Evolutionary conservation across 768 basidiomycete species (phyloP).

Genomic region (Thelephora ganbajun): DNA sequence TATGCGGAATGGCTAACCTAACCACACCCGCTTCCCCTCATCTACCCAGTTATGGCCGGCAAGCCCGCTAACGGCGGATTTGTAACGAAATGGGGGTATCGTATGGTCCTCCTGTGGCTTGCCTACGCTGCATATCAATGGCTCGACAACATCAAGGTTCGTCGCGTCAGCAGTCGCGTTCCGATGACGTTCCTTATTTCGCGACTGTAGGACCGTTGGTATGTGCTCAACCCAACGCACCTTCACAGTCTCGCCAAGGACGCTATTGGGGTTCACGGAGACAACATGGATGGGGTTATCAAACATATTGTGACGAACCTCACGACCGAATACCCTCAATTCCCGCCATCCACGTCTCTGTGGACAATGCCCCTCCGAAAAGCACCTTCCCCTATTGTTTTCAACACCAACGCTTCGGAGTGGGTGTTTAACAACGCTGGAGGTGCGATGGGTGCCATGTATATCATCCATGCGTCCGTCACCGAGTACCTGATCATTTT

Average conservation of each 20-base stretch:
- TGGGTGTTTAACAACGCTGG: constrained; percentile 98
- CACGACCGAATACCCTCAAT: constrained; percentile 46
- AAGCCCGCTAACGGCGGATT: not conserved
- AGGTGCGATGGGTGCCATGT: constrained; percentile 98
- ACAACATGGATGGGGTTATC: constrained; percentile 63
- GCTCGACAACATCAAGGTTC: constrained; percentile 54
- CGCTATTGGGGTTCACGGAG: constrained; percentile 47
- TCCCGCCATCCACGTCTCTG: not conserved
- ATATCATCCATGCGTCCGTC: constrained; percentile 90
- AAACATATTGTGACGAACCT: constrained; percentile 73
- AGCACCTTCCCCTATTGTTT: constrained; percentile 31
- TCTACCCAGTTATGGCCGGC: no score
- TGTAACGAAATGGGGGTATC: constrained; percentile 19
- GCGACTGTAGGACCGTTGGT: constrained; percentile 61
- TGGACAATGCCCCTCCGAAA: not conserved
- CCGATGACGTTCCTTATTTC: not conserved
- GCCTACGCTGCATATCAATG: constrained; percentile 27
- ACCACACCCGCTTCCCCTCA: no score
- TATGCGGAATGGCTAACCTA: no score
- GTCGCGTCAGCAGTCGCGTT: constrained; percentile 4
- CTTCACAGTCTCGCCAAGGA: constrained; percentile 64
- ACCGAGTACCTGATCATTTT: constrained; percentile 97
- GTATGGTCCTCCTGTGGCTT: constrained; percentile 14
- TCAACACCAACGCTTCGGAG: constrained; percentile 47
- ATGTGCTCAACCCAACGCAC: constrained; percentile 61